These are phyloP conservation scores for Forsythia suspensa DNA, from an alignment of 257 asterid genomes.

Conservation along the genomic window DNA sequence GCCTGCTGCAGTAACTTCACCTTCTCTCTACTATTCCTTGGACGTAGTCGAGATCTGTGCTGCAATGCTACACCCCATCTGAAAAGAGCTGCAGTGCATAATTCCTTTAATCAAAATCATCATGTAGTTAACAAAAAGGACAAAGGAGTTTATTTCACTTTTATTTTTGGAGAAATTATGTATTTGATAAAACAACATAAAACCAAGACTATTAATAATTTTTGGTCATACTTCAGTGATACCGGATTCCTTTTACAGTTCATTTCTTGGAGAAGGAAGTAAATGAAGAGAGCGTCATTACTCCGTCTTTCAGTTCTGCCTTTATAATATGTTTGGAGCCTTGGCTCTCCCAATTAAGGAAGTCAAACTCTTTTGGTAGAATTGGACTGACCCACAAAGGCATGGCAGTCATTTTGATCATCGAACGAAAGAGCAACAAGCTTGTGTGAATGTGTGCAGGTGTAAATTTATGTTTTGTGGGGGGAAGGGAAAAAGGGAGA, in stretches of 20 bases:
- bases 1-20: constrained; percentile 87
- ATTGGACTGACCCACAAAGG: too few species aligned
- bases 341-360: too few species aligned
- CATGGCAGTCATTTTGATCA: too few species aligned
- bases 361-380: too few species aligned
- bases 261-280: not conserved
- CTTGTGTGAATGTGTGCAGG: too few species aligned
- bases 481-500: not conserved
- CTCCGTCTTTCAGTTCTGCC: too few species aligned
- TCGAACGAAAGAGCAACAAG: too few species aligned
- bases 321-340: too few species aligned
- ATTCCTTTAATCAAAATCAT: constrained; percentile 1
- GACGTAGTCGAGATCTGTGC: constrained; percentile 78
- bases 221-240: not conserved
- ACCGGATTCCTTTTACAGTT: not conserved
- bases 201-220: not conserved
- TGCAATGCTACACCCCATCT: constrained; percentile 89
- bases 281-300: not conserved
- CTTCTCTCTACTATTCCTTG: constrained; percentile 73
- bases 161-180: not conserved
- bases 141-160: not conserved
- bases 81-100: constrained; percentile 70
- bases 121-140: not conserved
- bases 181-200: not conserved
- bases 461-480: too few species aligned